These are phyloP conservation scores for Mucor velutinosus DNA, from an alignment of 371 early-diverging fungal species.

Conservation along the genomic window DNA sequence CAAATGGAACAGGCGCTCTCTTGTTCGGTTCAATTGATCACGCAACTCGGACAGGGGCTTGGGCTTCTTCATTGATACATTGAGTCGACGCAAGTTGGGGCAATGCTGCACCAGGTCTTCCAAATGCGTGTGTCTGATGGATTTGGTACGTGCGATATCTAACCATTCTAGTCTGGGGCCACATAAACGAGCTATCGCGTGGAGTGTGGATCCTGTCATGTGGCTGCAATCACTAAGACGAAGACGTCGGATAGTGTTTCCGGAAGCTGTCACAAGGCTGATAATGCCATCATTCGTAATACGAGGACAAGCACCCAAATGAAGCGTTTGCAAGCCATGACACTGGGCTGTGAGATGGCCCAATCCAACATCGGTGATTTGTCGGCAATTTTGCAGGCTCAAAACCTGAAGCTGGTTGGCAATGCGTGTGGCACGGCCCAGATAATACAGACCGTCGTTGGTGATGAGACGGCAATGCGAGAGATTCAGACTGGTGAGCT, in stretches of 20 bases:
- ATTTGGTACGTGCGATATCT: slow-evolving; percentile 27
- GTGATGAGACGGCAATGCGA: slow-evolving; percentile 27
- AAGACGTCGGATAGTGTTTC: slow-evolving; percentile 27
- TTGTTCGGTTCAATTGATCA: slow-evolving; percentile 4
- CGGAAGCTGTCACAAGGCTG: slow-evolving; percentile 24
- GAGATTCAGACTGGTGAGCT: slow-evolving; percentile 18
- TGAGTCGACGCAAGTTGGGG: slow-evolving; percentile 27
- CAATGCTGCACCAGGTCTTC: slow-evolving; percentile 18
- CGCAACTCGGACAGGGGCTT: slow-evolving; percentile 13
- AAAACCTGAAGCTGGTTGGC: slow-evolving; percentile 27
- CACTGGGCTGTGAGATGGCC: slow-evolving; percentile 19
- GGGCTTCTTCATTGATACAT: slow-evolving; percentile 23
- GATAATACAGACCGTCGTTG: slow-evolving; percentile 18
- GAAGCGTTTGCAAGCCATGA: slow-evolving; percentile 14
- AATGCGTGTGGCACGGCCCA: slow-evolving; percentile 18
- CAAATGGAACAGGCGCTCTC: slow-evolving; percentile 2
- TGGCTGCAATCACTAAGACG: slow-evolving; percentile 31
- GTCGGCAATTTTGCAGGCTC: slow-evolving; percentile 31
- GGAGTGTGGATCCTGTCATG: slow-evolving; percentile 26
- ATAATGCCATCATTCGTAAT: slow-evolving; percentile 30
- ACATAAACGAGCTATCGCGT: slow-evolving; percentile 23
- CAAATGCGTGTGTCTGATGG: slow-evolving; percentile 24
- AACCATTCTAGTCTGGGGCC: slow-evolving; percentile 26
- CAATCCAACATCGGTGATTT: slow-evolving; percentile 34
- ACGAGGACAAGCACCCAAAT: slow-evolving; percentile 28